phyloP scores from a whole-genome alignment of 345 rosid genomes.

The Pugionium cornutum region DNA sequence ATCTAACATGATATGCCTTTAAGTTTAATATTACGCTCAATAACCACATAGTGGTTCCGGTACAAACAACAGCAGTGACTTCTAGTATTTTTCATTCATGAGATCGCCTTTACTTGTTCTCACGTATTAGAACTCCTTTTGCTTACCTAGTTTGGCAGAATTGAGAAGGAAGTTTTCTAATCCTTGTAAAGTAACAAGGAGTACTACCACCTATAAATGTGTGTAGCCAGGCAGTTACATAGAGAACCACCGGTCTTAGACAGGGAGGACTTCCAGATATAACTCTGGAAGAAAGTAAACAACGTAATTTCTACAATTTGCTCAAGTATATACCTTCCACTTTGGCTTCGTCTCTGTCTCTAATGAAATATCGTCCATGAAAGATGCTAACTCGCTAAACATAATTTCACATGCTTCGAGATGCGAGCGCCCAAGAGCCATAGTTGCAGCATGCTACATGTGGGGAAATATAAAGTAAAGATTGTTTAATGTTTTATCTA shows the following conservation, averaged over 20 bases:
- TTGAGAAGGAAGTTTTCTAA: neutral
- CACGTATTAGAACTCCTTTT: slow-evolving; percentile 14
- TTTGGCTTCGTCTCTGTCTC: slow-evolving; percentile 94
- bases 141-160: slow-evolving; percentile 6
- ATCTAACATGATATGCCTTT: slow-evolving; percentile 21
- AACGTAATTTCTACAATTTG: slow-evolving; percentile 25
- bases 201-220: neutral
- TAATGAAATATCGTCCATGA: slow-evolving; percentile 86
- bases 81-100: slow-evolving; percentile 21
- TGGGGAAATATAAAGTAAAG: slow-evolving; percentile 17
- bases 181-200: slow-evolving; percentile 3
- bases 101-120: slow-evolving; percentile 15
- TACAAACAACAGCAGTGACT: slow-evolving; percentile 22
- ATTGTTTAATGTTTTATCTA: slow-evolving; percentile 3
- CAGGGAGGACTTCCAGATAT: slow-evolving; percentile 21
- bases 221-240: slow-evolving; percentile 23
- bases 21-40: slow-evolving; percentile 20
- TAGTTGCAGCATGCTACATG: slow-evolving; percentile 87
- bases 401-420: slow-evolving; percentile 95
- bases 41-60: slow-evolving; percentile 12
- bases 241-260: slow-evolving; percentile 14
- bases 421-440: slow-evolving; percentile 98
- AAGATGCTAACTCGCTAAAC: slow-evolving; percentile 86
- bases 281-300: slow-evolving; percentile 9
- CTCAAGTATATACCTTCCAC: slow-evolving; percentile 76